Percentiles rank a stretch among this genome's conserved stretches.
Evolutionary conservation across 345 rosid species (phyloP).

Genomic region (Tarenaya hassleriana): DNA sequence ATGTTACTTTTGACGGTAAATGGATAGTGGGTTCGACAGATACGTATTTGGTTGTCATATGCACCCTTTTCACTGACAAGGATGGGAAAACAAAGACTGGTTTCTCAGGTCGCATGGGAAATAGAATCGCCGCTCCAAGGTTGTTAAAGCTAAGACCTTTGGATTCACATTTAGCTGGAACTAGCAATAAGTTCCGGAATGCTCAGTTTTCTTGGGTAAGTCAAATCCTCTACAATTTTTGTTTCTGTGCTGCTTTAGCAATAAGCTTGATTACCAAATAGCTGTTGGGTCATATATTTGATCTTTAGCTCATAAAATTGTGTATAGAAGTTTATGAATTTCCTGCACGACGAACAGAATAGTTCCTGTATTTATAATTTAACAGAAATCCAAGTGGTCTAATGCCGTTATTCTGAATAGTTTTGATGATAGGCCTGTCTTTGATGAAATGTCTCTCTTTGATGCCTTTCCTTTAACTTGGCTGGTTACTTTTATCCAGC

Average conservation of each 20-base stretch:
- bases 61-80: constrained; percentile 82
- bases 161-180: constrained; percentile 85
- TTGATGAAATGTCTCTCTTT: neutral
- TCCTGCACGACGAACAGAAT: constrained; percentile 5
- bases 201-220: constrained; percentile 99
- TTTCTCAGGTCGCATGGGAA: constrained; percentile 94
- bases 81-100: constrained; percentile 88
- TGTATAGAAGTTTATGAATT: constrained; percentile 1
- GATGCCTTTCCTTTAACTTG: neutral
- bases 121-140: constrained; percentile 93
- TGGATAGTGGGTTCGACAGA: constrained; percentile 98
- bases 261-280: neutral
- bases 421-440: constrained; percentile 8
- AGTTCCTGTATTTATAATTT: neutral
- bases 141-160: constrained; percentile 78
- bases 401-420: too few species aligned
- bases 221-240: constrained; percentile 14
- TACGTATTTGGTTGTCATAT: constrained; percentile 78
- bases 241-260: neutral
- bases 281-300: too few species aligned
- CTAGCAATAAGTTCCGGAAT: constrained; percentile 70
- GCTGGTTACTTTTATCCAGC: neutral
- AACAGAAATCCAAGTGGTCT: constrained; percentile 2
- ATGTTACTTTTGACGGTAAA: constrained; percentile 94
- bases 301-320: too few species aligned